Evolutionary conservation across 768 basidiomycete species (phyloP).

Genomic region (Russula compacta): DNA sequence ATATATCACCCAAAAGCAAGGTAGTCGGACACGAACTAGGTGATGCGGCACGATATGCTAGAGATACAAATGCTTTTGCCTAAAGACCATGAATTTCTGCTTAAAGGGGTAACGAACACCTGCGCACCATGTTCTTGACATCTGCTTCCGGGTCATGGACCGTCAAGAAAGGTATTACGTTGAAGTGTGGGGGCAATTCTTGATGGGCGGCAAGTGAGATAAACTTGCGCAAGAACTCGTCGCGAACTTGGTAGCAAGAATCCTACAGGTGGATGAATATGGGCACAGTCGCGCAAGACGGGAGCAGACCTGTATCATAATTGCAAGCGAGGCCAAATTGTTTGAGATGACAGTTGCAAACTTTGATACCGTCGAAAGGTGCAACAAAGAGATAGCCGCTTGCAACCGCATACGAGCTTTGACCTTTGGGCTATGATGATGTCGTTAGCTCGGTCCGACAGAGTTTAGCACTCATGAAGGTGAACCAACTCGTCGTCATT

Average conservation of each 20-base stretch:
- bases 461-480: not conserved
- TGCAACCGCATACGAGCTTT: slow-evolving; percentile 76
- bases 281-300: not conserved
- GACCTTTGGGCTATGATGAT: slow-evolving; percentile 40
- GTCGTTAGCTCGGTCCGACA: slow-evolving; percentile 16
- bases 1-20: not conserved
- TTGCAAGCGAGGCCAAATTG: slow-evolving; percentile 60
- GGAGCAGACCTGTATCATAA: slow-evolving; percentile 62
- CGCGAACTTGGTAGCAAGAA: slow-evolving; percentile 78
- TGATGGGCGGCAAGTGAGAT: slow-evolving; percentile 50
- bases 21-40: slow-evolving; percentile 1
- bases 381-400: slow-evolving; percentile 72
- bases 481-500: slow-evolving; percentile 40
- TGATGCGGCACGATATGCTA: slow-evolving; percentile 15
- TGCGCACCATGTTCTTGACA: slow-evolving; percentile 52
- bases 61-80: slow-evolving; percentile 15
- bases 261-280: slow-evolving; percentile 43
- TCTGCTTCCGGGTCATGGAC: slow-evolving; percentile 89
- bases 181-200: slow-evolving; percentile 64
- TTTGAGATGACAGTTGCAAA: slow-evolving; percentile 50
- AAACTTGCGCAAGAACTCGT: slow-evolving; percentile 68
- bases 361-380: slow-evolving; percentile 51
- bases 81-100: not conserved
- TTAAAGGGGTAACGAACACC: not conserved
- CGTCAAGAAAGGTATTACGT: slow-evolving; percentile 78